These are phyloP conservation scores for Byssochlamys sp. DNA, from an alignment of 2,329 filamentous ascomycete genomes.

Conservation along the genomic window DNA sequence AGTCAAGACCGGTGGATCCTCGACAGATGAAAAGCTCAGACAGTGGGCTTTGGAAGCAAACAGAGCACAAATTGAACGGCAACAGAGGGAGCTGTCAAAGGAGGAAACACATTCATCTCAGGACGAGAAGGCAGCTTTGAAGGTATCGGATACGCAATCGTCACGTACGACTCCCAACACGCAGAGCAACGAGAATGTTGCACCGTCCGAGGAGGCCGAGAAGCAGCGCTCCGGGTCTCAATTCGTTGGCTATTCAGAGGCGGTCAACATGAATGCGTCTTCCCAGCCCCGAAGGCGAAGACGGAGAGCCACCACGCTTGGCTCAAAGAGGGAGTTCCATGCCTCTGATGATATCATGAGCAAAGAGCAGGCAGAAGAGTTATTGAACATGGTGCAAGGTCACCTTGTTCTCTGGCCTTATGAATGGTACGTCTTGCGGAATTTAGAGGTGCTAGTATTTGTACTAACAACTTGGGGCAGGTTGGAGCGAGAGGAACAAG, in stretches of 20 bases:
- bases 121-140: slow-evolving; percentile 37
- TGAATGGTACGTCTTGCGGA: slow-evolving; percentile 55
- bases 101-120: slow-evolving; percentile 22
- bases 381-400: slow-evolving; percentile 75
- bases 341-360: slow-evolving; percentile 65
- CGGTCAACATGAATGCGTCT: slow-evolving; percentile 29
- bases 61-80: slow-evolving; percentile 23
- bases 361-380: slow-evolving; percentile 66
- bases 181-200: slow-evolving; percentile 16
- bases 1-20: slow-evolving; percentile 8
- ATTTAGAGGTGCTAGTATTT: slow-evolving; percentile 1
- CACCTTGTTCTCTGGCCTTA: slow-evolving; percentile 88
- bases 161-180: slow-evolving; percentile 15
- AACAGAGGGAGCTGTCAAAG: slow-evolving; percentile 20
- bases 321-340: slow-evolving; percentile 39
- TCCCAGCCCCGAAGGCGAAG: slow-evolving; percentile 28
- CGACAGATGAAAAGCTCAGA: slow-evolving; percentile 26
- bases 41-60: slow-evolving; percentile 24
- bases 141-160: slow-evolving; percentile 18
- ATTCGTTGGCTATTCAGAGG: slow-evolving; percentile 32
- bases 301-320: slow-evolving; percentile 37
- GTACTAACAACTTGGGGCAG: slow-evolving; percentile 21
- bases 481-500: slow-evolving; percentile 80
- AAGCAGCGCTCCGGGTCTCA: slow-evolving; percentile 21
- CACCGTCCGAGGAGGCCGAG: slow-evolving; percentile 21